Conservation (phyloP, 2,329 filamentous ascomycete species). For the Tolypocladium ophioglossoides region DNA sequence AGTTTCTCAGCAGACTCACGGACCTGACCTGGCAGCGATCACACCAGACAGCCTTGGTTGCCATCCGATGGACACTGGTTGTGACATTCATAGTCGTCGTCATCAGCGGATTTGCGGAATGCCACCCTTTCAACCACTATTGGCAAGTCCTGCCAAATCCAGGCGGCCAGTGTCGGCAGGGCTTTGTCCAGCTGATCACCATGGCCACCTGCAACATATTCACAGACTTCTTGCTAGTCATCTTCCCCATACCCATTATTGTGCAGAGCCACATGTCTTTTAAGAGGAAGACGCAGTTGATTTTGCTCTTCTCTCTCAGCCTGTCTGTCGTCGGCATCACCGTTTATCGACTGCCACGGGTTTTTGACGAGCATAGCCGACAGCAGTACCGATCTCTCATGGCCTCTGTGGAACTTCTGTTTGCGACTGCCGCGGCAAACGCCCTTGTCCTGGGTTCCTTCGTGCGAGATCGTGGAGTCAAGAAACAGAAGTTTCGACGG, state of each 20-base stretch:
- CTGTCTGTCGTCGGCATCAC: conserved; percentile 70
- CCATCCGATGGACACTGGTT: conserved; percentile 64
- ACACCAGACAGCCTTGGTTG: conserved; percentile 59
- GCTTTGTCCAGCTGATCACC: conserved; percentile 75
- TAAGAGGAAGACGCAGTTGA: conserved; percentile 70
- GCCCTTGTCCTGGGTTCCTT: conserved; percentile 86
- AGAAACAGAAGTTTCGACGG: conserved; percentile 75
- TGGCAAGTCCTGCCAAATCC: conserved; percentile 83
- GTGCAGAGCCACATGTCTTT: conserved; percentile 64
- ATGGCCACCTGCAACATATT: conserved; percentile 85
- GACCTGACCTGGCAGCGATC: conserved; percentile 70
- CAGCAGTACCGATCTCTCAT: conserved; percentile 85
- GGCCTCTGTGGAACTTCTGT: conserved; percentile 82
- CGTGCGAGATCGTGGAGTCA: conserved; percentile 78
- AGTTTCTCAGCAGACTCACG: conserved; percentile 82
- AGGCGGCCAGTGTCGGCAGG: conserved; percentile 74
- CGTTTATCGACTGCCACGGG: conserved; percentile 68
- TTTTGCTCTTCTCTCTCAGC: conserved; percentile 76
- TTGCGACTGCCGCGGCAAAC: conserved; percentile 80
- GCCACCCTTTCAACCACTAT: conserved; percentile 62
- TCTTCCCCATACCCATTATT: conserved; percentile 85
- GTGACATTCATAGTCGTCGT: conserved; percentile 74
- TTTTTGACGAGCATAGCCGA: conserved; percentile 57
- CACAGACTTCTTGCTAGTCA: conserved; percentile 77
- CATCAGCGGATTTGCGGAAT: conserved; percentile 75